Percentiles rank a stretch among this genome's conserved stretches.
Conservation (phyloP, 176 grass and related monocot species). For the Canna indica region DNA sequence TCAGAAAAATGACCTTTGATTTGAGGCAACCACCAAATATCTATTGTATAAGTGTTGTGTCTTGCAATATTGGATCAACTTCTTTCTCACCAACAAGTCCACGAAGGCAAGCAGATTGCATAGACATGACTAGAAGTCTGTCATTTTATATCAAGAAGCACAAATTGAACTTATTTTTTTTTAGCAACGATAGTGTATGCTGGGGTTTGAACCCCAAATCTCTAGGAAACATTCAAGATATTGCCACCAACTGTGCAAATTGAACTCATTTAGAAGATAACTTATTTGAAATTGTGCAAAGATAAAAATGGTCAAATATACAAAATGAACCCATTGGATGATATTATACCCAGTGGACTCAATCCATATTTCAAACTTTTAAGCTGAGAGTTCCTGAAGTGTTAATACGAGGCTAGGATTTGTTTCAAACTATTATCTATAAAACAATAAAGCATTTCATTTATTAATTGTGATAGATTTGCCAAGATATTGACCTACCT, state of each 20-base stretch:
- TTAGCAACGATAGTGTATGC: too few relatives aligned
- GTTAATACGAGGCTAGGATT: not conserved
- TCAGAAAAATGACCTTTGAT: constrained; percentile 59
- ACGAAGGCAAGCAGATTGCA: constrained; percentile 84
- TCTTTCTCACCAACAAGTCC: constrained; percentile 75
- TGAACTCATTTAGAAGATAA: not conserved
- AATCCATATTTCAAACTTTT: not conserved
- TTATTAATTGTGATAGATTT: not conserved
- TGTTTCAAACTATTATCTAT: not conserved
- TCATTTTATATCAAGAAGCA: not conserved
- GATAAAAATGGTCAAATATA: not conserved
- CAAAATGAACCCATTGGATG: not conserved
- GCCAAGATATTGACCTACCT: not conserved
- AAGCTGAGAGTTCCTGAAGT: constrained; percentile 1
- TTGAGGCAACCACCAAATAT: constrained; percentile 92
- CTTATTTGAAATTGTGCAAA: not conserved
- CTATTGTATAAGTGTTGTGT: constrained; percentile 90
- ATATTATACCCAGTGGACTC: not conserved
- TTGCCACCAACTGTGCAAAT: too few relatives aligned
- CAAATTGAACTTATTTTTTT: too few relatives aligned
- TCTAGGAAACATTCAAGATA: too few relatives aligned
- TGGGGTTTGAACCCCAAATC: too few relatives aligned
- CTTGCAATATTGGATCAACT: constrained; percentile 68
- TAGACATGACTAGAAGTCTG: constrained; percentile 94
- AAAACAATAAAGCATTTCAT: not conserved